Conservation (phyloP, 495 filamentous ascomycete species). For the Xylaria venustula region DNA sequence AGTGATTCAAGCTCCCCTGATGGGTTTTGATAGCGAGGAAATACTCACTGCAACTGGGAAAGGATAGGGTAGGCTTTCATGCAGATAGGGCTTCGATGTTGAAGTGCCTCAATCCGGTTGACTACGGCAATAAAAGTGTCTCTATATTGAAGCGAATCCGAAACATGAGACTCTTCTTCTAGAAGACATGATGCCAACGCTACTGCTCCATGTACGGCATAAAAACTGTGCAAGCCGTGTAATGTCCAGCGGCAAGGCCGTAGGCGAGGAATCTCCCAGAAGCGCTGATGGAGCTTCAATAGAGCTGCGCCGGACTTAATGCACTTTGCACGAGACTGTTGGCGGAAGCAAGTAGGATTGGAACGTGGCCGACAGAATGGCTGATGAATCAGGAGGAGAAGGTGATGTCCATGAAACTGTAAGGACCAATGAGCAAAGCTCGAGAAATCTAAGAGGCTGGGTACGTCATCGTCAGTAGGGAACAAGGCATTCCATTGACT, state of each 20-base stretch:
- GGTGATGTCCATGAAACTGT: conserved; percentile 48
- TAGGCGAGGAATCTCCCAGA: conserved; percentile 37
- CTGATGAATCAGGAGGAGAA: conserved; percentile 46
- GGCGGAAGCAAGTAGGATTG: conserved; percentile 41
- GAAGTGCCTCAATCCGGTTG: neutral
- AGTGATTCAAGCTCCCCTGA: neutral
- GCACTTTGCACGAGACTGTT: conserved; percentile 42
- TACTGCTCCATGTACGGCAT: conserved; percentile 26
- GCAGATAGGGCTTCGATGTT: conserved; percentile 6
- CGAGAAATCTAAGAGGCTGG: conserved; percentile 37
- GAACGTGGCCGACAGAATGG: conserved; percentile 41
- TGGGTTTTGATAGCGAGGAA: neutral
- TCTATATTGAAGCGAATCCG: neutral
- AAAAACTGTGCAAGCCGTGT: conserved; percentile 43
- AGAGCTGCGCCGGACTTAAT: conserved; percentile 43
- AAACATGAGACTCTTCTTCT: neutral
- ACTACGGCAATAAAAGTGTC: neutral
- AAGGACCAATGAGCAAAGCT: conserved; percentile 47
- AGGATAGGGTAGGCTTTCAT: conserved; percentile 9
- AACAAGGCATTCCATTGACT: conserved; percentile 40
- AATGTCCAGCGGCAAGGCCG: conserved; percentile 49
- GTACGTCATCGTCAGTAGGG: conserved; percentile 25
- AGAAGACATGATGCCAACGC: conserved; percentile 14
- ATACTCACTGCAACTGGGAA: conserved; percentile 3
- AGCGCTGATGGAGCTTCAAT: conserved; percentile 39